A percentile compares a stretch with the other conserved stretches of the same genome.
Conservation (phyloP, 805 yeast genomes). For the Pichia membranifaciens region DNA sequence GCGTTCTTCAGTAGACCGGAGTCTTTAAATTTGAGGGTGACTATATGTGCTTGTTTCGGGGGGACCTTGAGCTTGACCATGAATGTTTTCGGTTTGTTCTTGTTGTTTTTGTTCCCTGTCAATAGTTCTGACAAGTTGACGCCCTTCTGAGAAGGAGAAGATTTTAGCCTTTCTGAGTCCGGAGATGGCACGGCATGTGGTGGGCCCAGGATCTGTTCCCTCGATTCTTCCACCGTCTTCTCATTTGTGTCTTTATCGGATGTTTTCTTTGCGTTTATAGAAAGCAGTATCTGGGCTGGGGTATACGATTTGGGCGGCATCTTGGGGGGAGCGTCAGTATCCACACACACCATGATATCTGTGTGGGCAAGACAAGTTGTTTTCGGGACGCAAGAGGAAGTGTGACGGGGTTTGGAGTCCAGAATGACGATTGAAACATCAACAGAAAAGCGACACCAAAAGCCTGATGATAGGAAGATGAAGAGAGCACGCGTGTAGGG, state of each 20-base stretch:
- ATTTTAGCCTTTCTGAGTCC: background rate
- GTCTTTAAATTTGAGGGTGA: conserved; percentile 7
- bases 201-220: no score
- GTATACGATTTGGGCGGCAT: background rate
- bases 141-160: background rate
- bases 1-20: background rate
- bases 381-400: background rate
- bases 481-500: no score
- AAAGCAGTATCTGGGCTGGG: background rate
- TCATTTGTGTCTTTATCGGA: no score
- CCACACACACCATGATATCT: background rate
- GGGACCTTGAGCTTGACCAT: conserved; percentile 1
- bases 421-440: no score
- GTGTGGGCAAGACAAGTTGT: background rate
- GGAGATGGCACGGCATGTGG: no score
- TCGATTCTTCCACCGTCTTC: no score
- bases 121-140: background rate
- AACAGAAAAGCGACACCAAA: no score
- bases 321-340: background rate
- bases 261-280: background rate
- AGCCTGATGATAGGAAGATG: no score
- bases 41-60: background rate
- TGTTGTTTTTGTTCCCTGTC: conserved; percentile 1
- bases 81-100: background rate
- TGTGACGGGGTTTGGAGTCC: no score